A percentile compares a stretch with the other conserved stretches of the same genome.
phyloP scores from a whole-genome alignment of 2,329 filamentous ascomycete species.

The Alternaria sp. region DNA sequence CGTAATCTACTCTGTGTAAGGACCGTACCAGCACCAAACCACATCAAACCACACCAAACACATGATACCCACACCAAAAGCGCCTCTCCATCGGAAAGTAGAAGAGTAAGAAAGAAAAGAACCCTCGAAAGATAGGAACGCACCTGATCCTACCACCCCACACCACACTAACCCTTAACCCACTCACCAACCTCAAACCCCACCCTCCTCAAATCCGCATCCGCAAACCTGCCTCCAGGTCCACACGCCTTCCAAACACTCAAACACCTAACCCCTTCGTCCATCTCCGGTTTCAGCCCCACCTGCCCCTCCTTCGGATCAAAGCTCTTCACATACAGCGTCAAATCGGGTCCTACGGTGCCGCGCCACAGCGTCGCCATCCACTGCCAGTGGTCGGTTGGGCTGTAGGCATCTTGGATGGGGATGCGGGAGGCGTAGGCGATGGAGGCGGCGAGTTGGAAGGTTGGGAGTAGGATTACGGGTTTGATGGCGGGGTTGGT shows the following conservation, averaged over 20 bases:
- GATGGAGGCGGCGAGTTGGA: constrained; percentile 80
- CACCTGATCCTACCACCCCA: background rate
- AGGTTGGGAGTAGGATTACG: constrained; percentile 78
- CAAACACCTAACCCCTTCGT: constrained; percentile 48
- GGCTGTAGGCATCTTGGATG: constrained; percentile 77
- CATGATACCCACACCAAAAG: constrained; percentile 10
- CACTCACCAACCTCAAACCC: constrained; percentile 90
- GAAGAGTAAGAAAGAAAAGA: background rate
- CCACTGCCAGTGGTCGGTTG: constrained; percentile 97
- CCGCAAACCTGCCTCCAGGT: constrained; percentile 45
- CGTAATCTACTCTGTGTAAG: background rate
- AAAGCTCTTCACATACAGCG: constrained; percentile 65
- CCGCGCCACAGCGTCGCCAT: constrained; percentile 93
- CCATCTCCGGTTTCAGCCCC: constrained; percentile 51
- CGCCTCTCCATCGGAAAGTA: background rate
- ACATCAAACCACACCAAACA: background rate
- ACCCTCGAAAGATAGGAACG: background rate
- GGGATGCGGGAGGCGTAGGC: constrained; percentile 74
- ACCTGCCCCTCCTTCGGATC: constrained; percentile 33
- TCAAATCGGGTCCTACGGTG: constrained; percentile 80
- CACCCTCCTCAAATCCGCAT: constrained; percentile 69
- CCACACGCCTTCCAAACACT: constrained; percentile 42
- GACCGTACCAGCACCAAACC: background rate
- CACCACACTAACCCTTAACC: constrained; percentile 53
- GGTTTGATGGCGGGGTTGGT: constrained; percentile 56